Conservation (phyloP, 805 yeast species). For the Starmera caribaea region DNA sequence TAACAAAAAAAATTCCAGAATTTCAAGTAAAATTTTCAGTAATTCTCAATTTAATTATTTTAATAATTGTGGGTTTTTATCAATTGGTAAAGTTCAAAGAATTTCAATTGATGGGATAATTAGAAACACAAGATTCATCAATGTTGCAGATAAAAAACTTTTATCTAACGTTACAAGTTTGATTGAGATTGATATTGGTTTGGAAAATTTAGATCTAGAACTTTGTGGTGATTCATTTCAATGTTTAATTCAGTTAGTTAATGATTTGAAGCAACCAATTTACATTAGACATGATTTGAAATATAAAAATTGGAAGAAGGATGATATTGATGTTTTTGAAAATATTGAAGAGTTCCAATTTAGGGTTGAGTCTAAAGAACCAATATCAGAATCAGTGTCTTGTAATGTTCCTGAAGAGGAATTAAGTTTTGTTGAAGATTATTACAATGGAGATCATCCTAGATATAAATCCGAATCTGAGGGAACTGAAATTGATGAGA, state of each 20-base stretch:
- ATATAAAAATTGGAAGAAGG: constrained; percentile 29
- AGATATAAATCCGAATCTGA: not conserved
- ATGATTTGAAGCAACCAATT: constrained; percentile 65
- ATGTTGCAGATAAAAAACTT: not conserved
- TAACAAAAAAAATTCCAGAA: constrained; percentile 13
- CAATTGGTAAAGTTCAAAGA: constrained; percentile 37
- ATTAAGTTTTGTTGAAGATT: constrained; percentile 7
- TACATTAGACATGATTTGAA: constrained; percentile 50
- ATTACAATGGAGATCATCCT: not conserved
- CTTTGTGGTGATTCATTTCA: constrained; percentile 82
- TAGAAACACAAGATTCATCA: constrained; percentile 1
- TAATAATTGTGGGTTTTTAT: constrained; percentile 39
- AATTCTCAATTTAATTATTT: constrained; percentile 29
- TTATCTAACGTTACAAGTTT: constrained; percentile 8
- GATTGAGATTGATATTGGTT: constrained; percentile 35
- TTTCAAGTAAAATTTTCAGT: constrained; percentile 4
- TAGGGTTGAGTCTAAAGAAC: not conserved
- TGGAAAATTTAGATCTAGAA: constrained; percentile 40
- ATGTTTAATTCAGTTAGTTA: constrained; percentile 54
- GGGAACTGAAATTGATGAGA: not conserved
- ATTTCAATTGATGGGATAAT: constrained; percentile 25
- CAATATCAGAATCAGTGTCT: not conserved
- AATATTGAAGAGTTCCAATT: constrained; percentile 23
- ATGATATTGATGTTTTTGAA: constrained; percentile 29
- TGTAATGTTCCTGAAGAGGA: not conserved